Conservation (phyloP, 2,329 filamentous ascomycete genomes). For the Phyllosticta capitalensis region DNA sequence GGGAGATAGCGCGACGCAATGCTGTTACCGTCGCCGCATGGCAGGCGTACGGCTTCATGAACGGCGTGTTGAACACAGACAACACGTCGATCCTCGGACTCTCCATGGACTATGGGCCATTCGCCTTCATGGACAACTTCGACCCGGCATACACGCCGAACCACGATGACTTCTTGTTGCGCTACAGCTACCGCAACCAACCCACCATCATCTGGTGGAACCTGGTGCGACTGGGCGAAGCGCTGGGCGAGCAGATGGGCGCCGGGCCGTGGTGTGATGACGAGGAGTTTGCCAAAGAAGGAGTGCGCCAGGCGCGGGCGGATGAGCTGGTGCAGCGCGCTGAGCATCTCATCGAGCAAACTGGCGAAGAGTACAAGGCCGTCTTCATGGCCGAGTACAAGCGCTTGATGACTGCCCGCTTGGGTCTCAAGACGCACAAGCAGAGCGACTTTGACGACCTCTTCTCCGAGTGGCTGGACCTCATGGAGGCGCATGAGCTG, state of each 20-base stretch:
- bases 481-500: constrained; percentile 68
- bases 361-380: constrained; percentile 78
- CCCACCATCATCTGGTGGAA: constrained; percentile 99
- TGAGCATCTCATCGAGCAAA: constrained; percentile 70
- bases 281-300: constrained; percentile 58
- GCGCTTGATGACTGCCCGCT: constrained; percentile 65
- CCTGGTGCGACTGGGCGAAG: constrained; percentile 80
- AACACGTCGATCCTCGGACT: constrained; percentile 88
- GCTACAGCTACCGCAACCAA: constrained; percentile 90
- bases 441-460: constrained; percentile 69
- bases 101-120: constrained; percentile 90
- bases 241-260: constrained; percentile 79
- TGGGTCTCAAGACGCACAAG: constrained; percentile 64
- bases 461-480: constrained; percentile 75
- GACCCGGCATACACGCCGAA: constrained; percentile 93
- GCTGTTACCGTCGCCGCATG: constrained; percentile 81
- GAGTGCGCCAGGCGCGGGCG: constrained; percentile 60
- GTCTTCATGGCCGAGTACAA: constrained; percentile 88
- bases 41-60: constrained; percentile 99
- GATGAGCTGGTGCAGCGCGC: constrained; percentile 66
- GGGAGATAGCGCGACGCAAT: constrained; percentile 77
- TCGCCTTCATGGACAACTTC: constrained; percentile 96
- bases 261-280: constrained; percentile 64
- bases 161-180: constrained; percentile 79
- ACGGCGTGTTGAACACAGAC: constrained; percentile 94